A percentile compares a stretch with the other conserved stretches of the same genome.
These are phyloP conservation scores for Pythium scleroteichum DNA, from an alignment of 352 stramenopile genomes.

Conservation along the genomic window DNA sequence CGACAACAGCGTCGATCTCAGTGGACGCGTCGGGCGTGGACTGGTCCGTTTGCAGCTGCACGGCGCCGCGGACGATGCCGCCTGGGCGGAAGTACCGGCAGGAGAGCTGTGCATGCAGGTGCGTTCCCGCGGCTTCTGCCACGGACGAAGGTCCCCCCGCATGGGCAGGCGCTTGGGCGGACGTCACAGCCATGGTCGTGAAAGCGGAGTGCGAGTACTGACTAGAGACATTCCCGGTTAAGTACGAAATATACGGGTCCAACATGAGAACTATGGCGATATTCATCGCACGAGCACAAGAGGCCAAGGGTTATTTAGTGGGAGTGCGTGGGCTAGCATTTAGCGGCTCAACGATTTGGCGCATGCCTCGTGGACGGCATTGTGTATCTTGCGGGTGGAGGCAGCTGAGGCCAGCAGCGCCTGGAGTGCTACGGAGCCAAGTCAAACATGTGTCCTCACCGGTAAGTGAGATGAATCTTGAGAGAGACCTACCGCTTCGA, in stretches of 20 bases:
- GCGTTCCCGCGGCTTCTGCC: slow-evolving; percentile 20
- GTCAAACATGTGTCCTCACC: not conserved
- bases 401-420: slow-evolving; percentile 17
- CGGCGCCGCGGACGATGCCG: slow-evolving; percentile 52
- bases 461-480: not conserved
- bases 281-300: no score
- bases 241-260: no score
- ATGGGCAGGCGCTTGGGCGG: not conserved
- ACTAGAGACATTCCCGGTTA: not conserved
- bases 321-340: no score
- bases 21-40: slow-evolving; percentile 29
- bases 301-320: no score
- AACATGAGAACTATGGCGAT: no score
- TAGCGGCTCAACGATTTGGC: not conserved
- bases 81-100: slow-evolving; percentile 55
- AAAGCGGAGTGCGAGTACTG: not conserved
- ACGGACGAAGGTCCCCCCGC: not conserved
- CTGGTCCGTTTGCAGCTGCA: slow-evolving; percentile 43
- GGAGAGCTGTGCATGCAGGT: slow-evolving; percentile 35
- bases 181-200: not conserved
- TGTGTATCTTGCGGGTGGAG: slow-evolving; percentile 19
- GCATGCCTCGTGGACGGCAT: slow-evolving; percentile 2
- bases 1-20: slow-evolving; percentile 55
- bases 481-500: slow-evolving; percentile 37
- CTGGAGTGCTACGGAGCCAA: slow-evolving; percentile 14